These are phyloP conservation scores for Tetraselmis striata DNA, from an alignment of 139 green algal genomes.

Conservation along the genomic window DNA sequence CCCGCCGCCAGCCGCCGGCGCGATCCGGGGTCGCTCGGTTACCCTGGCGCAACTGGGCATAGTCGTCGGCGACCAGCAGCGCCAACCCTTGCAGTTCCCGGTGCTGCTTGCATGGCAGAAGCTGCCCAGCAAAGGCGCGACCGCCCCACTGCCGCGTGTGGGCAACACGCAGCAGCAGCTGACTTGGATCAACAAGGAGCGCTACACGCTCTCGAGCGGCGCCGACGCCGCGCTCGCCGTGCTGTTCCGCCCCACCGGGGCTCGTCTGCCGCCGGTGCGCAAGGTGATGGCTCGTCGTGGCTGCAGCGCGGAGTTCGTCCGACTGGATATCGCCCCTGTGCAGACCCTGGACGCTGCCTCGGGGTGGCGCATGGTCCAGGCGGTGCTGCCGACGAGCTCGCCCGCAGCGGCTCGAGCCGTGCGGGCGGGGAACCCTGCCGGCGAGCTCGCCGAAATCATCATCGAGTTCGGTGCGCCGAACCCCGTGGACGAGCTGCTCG, in stretches of 20 bases:
- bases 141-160: neutral
- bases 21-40: too few relatives aligned
- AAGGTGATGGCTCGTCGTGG: neutral
- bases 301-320: neutral
- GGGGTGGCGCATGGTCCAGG: neutral
- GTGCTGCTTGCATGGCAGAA: neutral
- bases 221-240: neutral
- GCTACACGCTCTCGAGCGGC: neutral
- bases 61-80: too few relatives aligned
- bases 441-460: neutral
- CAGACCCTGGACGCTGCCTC: neutral
- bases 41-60: neutral
- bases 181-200: neutral
- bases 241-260: neutral
- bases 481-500: neutral
- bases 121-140: neutral
- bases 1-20: too few relatives aligned
- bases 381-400: neutral
- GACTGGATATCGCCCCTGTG: neutral
- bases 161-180: neutral
- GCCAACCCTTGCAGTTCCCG: too few relatives aligned
- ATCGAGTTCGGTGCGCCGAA: neutral
- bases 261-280: neutral
- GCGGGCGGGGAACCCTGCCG: neutral
- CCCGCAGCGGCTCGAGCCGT: neutral